A percentile compares a stretch with the other conserved stretches of the same genome.
Conservation (phyloP, 2,329 filamentous ascomycete species). For the Tympanopsis confertula region DNA sequence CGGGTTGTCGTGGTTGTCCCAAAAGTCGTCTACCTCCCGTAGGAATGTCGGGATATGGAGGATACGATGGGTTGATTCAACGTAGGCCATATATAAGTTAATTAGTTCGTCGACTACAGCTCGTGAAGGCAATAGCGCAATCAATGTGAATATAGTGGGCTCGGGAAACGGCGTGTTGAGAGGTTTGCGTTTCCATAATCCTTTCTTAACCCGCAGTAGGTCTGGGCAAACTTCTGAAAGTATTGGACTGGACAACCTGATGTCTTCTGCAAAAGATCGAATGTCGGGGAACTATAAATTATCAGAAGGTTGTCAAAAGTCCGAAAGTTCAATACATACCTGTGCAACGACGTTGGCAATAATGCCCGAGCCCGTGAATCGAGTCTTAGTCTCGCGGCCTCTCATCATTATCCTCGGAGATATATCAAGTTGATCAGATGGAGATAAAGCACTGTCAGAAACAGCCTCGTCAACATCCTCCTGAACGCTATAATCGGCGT, state of each 20-base stretch:
- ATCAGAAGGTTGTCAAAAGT: background rate
- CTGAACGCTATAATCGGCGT: background rate
- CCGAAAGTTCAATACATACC: constrained; percentile 11
- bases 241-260: constrained; percentile 19
- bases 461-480: background rate
- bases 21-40: constrained; percentile 1
- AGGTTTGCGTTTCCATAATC: background rate
- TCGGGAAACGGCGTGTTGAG: background rate
- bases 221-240: constrained; percentile 13
- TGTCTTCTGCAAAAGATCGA: constrained; percentile 20
- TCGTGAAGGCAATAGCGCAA: background rate
- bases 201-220: background rate
- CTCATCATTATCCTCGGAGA: constrained; percentile 20
- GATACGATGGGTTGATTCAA: constrained; percentile 24
- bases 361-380: constrained; percentile 24
- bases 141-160: background rate
- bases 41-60: constrained; percentile 2
- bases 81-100: constrained; percentile 20
- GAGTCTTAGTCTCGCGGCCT: constrained; percentile 23
- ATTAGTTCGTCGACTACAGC: constrained; percentile 9
- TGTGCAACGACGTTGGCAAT: constrained; percentile 23
- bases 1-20: background rate
- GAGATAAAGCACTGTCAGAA: constrained; percentile 11
- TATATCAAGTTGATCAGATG: constrained; percentile 17
- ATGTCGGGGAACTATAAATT: constrained; percentile 21